Base-by-base conservation (phyloP, 1,139 yeast genomes). In the Pichia sp. region DNA sequence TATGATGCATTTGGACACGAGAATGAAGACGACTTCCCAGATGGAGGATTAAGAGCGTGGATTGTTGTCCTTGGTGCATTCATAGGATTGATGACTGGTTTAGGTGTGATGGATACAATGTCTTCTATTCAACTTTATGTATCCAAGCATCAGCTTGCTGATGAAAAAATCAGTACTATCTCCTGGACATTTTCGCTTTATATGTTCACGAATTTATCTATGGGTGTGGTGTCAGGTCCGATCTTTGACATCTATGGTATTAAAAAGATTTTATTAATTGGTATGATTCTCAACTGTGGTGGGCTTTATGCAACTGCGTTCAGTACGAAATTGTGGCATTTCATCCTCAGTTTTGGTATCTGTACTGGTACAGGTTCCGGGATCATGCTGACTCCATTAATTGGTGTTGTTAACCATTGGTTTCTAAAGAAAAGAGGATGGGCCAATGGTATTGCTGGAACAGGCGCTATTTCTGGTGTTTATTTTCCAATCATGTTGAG, bases 61-160 rank as follows among this genome's bases (percentile, higher is more conserved):
- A 48, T 68, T 11, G 81, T 79, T 1, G 75, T 79, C 2, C 54
- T 78, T 6, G 91, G 91, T 0, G 75, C 85, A 1, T 79, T 79
- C 52, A 61, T 81, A 55, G 91, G 90, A 0, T 63, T 83, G 33
- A 69, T 79, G 36, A 77, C 84, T 1, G 79, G 75, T 24, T 81
- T 83, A 59, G 93, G 93, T 9, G 63, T 82, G 27, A 72, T 82
- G 57, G 84, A 84, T 57, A 72, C 85, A 0, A 65, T 81, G 44
- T 88, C 89, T 45, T 85, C 85, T 0, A 73, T 83, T 40, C 83
- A 83, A 60, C 73, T 85, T 1, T 81, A 82, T 55, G 74, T 84
- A 15, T 70, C 82, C 3, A 64, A 69, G 12, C 75, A 82, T 59
- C 85, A 81, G 61, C 66, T 82, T 44, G 65, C 69, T 2, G 55